Evolutionary conservation across 1,139 yeast species (phyloP).

Genomic region (Kodamaea sp.): DNA sequence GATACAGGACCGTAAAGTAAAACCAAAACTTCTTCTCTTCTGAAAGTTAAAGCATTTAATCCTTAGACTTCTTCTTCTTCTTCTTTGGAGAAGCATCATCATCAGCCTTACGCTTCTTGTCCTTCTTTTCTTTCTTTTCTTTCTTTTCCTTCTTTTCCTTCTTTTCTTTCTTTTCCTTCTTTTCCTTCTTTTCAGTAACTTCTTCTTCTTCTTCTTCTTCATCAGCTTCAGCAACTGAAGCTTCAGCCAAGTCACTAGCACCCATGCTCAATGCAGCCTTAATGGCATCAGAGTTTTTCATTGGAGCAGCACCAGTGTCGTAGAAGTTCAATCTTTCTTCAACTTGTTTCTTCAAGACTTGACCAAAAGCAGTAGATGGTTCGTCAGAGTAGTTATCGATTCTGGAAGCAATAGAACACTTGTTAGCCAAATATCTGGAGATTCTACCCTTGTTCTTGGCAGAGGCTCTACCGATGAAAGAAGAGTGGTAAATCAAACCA

Average conservation of each 20-base stretch:
- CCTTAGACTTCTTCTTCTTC: conserved; percentile 21
- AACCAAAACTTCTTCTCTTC: too few relatives aligned
- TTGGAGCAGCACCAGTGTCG: conserved; percentile 95
- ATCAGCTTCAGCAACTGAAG: conserved; percentile 31
- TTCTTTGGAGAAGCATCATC: conserved; percentile 33
- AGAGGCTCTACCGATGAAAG: conserved; percentile 93
- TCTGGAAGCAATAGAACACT: conserved; percentile 98
- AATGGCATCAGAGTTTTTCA: conserved; percentile 94
- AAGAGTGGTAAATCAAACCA: conserved; percentile 95
- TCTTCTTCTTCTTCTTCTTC: conserved; percentile 29
- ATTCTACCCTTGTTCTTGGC: conserved; percentile 98
- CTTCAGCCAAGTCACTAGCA: conserved; percentile 33
- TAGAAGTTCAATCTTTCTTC: conserved; percentile 96
- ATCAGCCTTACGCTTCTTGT: conserved; percentile 51
- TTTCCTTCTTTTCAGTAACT: conserved; percentile 41
- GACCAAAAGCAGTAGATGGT: conserved; percentile 84
- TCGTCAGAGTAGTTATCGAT: conserved; percentile 92
- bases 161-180: conserved; percentile 54
- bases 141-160: conserved; percentile 47
- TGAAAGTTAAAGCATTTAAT: conserved; percentile 7
- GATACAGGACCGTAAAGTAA: too few relatives aligned
- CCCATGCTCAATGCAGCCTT: conserved; percentile 78
- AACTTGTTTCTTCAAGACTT: conserved; percentile 89
- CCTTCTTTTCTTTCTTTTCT: conserved; percentile 54
- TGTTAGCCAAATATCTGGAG: conserved; percentile 96